Percentiles rank a stretch among this genome's conserved stretches.
phyloP scores from a whole-genome alignment of 805 yeast genomes.

The Lipomyces mesembrius region DNA sequence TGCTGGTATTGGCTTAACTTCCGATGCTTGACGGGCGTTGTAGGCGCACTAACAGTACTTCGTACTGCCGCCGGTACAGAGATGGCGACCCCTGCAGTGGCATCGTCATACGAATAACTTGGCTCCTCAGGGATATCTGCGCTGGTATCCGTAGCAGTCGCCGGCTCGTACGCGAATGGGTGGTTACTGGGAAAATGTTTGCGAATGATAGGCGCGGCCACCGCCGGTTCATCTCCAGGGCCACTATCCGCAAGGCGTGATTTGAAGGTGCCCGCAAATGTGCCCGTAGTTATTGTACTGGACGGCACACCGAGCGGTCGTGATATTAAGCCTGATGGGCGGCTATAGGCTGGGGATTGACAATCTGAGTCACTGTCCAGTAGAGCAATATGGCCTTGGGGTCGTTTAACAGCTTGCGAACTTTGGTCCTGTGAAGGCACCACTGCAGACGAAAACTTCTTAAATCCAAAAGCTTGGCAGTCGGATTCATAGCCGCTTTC shows the following conservation, averaged over 20 bases:
- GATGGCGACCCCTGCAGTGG: not conserved
- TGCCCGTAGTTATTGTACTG: not conserved
- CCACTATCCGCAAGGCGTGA: constrained; percentile 5
- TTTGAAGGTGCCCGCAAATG: not conserved
- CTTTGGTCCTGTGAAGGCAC: not conserved
- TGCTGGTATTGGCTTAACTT: constrained; percentile 30
- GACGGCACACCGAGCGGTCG: not conserved
- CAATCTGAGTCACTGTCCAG: not conserved
- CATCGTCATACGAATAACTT: not conserved
- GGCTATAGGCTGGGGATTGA: not conserved
- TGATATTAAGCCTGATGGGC: not conserved
- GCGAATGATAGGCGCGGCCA: constrained; percentile 7
- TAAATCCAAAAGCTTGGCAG: constrained; percentile 19
- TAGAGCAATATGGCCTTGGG: not conserved
- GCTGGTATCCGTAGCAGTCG: not conserved
- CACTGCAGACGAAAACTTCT: not conserved
- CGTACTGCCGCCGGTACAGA: not conserved
- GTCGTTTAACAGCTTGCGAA: not conserved
- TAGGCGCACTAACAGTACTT: constrained; percentile 3
- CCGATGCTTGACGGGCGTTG: constrained; percentile 15
- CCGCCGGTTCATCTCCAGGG: constrained; percentile 1
- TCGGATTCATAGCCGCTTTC: constrained; percentile 8
- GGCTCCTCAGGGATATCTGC: not conserved
- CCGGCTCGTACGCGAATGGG: constrained; percentile 7
- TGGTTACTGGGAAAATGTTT: constrained; percentile 13